Conservation (phyloP, 2,329 filamentous ascomycete genomes). For the Hortaea sp. region DNA sequence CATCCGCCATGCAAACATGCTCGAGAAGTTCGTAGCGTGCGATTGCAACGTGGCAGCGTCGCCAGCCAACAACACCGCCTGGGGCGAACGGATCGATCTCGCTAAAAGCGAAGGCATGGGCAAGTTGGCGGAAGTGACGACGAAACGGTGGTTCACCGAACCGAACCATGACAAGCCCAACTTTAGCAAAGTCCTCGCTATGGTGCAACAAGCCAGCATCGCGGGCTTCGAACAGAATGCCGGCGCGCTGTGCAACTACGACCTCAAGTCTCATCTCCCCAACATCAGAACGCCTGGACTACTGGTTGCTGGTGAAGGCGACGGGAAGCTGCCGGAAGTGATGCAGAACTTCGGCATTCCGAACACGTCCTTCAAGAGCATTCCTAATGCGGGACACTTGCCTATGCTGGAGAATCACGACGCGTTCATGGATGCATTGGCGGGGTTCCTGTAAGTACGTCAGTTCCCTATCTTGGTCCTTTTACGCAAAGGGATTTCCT, state of each 20-base stretch:
- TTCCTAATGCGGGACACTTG: slow-evolving; percentile 66
- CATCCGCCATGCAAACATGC: slow-evolving; percentile 51
- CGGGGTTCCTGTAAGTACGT: slow-evolving; percentile 40
- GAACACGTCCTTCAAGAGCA: slow-evolving; percentile 51
- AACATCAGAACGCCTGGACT: slow-evolving; percentile 49
- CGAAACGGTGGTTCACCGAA: slow-evolving; percentile 63
- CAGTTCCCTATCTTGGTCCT: too few species aligned
- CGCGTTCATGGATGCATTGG: slow-evolving; percentile 56
- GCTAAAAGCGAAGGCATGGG: slow-evolving; percentile 31
- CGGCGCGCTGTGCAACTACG: slow-evolving; percentile 62
- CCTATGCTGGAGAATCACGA: slow-evolving; percentile 71
- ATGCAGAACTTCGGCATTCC: slow-evolving; percentile 57
- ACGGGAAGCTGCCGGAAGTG: slow-evolving; percentile 35
- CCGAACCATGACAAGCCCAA: slow-evolving; percentile 49
- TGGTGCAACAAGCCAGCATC: slow-evolving; percentile 60
- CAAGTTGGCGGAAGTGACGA: slow-evolving; percentile 59
- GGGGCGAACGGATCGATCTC: slow-evolving; percentile 64
- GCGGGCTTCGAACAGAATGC: slow-evolving; percentile 59
- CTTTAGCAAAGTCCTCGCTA: slow-evolving; percentile 52
- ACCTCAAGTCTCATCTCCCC: slow-evolving; percentile 50
- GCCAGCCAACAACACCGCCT: slow-evolving; percentile 64
- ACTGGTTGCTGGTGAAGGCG: slow-evolving; percentile 40
- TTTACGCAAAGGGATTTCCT: too few species aligned
- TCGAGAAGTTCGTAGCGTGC: slow-evolving; percentile 58
- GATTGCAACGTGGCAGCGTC: slow-evolving; percentile 70